Evolutionary conservation across 179 eudicot species (phyloP), one percentile per base, ranked within the genome.

Genomic region (Silene noctiflora): DNA sequence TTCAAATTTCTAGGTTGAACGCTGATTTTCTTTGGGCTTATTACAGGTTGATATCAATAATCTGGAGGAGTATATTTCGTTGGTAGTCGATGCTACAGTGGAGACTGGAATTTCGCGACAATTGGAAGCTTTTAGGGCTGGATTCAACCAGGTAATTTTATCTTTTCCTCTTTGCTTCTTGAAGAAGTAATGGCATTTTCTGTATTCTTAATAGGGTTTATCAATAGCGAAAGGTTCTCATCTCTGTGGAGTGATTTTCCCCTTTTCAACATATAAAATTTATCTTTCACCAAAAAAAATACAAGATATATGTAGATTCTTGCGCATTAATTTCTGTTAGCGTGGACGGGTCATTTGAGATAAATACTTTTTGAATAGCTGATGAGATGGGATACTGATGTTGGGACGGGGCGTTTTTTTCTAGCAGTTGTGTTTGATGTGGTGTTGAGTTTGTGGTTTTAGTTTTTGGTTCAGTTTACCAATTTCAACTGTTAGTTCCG

Each of bases 41-140:
- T 27, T 76, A 69, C 84, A 96, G 99, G 98, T 94, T 73, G 91
- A 89, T 68, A 82, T 90, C 6, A 75, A 82, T 82, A 90, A 83
- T 77, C 85, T 96, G 83, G 98, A 86, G 80, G 97, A 90, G 70
- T 96, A 96, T 69, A 81, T 96, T 71, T 88, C 93, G 62, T 79
- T 90, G 77, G 93, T 94, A 31, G 95, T 89, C 75, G 97, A 91
- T 85, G 98, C 99, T 71, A 94, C 93, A 39, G 97, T 96, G 20
- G 87, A 84, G 85, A 86, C 88, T 46, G 98, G 99, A 55, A 81
- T 94, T 68, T 29, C 33, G 72, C 85, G 89, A 71, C 98, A 94
- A 82, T 75, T 96, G 81, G 99, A 96, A 84, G 96, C 99, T 74
- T 90, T 94, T 79, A 89, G 91, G 85, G 88, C 95, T 33, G 98